Evolutionary conservation across 2,329 filamentous ascomycete genomes (phyloP).

Genomic region (Fusarium phyllophilum): DNA sequence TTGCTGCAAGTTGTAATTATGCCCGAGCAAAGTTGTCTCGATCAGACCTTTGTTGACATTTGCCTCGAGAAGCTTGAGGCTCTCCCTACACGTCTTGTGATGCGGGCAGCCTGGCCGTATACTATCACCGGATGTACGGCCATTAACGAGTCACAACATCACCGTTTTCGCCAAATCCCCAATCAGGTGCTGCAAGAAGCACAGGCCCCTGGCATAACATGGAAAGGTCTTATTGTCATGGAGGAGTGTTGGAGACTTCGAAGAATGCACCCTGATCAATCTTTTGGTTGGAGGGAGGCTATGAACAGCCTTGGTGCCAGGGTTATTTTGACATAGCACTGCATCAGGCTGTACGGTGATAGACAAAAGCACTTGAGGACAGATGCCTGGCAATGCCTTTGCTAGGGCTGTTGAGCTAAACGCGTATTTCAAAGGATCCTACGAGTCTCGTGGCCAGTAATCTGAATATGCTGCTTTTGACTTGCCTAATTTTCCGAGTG

Average conservation of each 20-base stretch:
- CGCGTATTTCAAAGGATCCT: background rate
- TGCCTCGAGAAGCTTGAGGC: background rate
- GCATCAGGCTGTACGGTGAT: background rate
- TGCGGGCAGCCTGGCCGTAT: background rate
- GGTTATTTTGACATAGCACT: background rate
- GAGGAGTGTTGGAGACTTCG: background rate
- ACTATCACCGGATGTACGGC: background rate
- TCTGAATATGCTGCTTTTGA: background rate
- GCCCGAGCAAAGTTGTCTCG: background rate
- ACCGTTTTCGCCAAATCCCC: background rate
- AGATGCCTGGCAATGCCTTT: too few species aligned
- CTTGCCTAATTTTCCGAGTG: background rate
- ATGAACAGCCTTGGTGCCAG: background rate
- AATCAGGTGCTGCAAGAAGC: background rate
- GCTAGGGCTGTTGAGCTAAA: fast-evolving
- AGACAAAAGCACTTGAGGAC: too few species aligned
- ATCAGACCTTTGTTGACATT: background rate
- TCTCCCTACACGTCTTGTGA: background rate
- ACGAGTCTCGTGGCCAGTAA: background rate
- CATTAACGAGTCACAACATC: background rate
- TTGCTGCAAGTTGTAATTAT: background rate
- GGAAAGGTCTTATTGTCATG: background rate
- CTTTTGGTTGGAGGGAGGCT: background rate
- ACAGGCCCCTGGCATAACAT: background rate
- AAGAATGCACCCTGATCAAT: background rate